Percentiles rank a stretch among this genome's conserved stretches.
Evolutionary conservation across 2,329 filamentous ascomycete species (phyloP).

Genomic region (Aspergillus puulaauensis): DNA sequence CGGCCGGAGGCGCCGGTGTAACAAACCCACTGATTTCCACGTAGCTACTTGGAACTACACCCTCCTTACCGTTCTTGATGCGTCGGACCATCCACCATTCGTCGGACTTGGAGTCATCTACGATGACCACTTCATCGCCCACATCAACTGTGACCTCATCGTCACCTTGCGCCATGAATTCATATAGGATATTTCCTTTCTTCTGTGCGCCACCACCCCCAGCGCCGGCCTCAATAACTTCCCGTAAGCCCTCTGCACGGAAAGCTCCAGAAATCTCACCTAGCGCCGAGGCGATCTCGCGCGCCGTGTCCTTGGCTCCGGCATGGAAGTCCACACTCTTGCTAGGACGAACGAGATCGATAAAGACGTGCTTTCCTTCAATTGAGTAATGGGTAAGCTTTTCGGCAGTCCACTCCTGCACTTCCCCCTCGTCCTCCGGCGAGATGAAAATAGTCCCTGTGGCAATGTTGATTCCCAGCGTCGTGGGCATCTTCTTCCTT

Average conservation of each 20-base stretch:
- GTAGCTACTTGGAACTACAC: constrained; percentile 95
- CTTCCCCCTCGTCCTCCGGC: constrained; percentile 79
- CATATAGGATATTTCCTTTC: constrained; percentile 84
- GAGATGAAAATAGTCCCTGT: constrained; percentile 89
- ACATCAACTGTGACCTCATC: constrained; percentile 91
- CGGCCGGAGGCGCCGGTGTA: constrained; percentile 44
- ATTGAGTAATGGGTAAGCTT: constrained; percentile 97
- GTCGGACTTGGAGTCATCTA: constrained; percentile 89
- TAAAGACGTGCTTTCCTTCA: constrained; percentile 95
- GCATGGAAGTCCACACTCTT: constrained; percentile 97
- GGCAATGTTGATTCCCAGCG: constrained; percentile 84
- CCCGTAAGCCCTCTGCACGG: constrained; percentile 74
- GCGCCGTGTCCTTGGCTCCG: constrained; percentile 92
- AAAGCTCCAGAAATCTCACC: constrained; percentile 86
- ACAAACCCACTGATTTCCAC: constrained; percentile 79
- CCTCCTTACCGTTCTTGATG: constrained; percentile 88
- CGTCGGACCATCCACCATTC: constrained; percentile 98
- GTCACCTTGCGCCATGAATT: constrained; percentile 94
- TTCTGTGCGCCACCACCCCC: constrained; percentile 61
- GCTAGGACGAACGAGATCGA: constrained; percentile 87
- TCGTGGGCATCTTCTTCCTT: constrained; percentile 98
- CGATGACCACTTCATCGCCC: constrained; percentile 84
- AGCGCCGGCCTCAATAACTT: constrained; percentile 79
- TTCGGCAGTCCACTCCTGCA: constrained; percentile 91
- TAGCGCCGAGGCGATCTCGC: constrained; percentile 84